Base-by-base conservation (phyloP, 1,284 basidiomycete species). In the Chondrostereum purpureum region DNA sequence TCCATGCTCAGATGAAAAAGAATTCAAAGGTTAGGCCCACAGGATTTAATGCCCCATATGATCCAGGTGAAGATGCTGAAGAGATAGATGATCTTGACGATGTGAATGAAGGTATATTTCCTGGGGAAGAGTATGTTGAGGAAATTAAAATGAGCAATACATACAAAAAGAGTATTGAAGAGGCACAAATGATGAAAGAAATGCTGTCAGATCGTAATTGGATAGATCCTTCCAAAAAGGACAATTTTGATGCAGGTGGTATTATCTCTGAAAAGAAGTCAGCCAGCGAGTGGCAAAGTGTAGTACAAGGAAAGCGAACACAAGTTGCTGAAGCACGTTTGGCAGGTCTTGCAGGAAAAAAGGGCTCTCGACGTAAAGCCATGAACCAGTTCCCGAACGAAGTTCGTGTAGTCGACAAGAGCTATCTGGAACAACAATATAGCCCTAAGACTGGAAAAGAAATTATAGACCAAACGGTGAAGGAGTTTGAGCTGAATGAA, bases 401-500 rank as follows among this genome's bases (percentile, higher is more conserved):
- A n/a, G n/a, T n/a, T n/a, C n/a, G n/a, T n/a, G n/a, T n/a, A n/a
- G n/a, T n/a, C n/a, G n/a, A n/a, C n/a, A n/a, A n/a, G n/a, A n/a
- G n/a, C n/a, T n/a, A n/a, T n/a, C n/a, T n/a, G n/a, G n/a, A n/a
- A n/a, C n/a, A n/a, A n/a, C n/a, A n/a, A n/a, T n/a, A n/a, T n/a
- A n/a, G n/a, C n/a, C n/a, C n/a, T n/a, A n/a, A n/a, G n/a, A n/a
- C n/a, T n/a, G n/a, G n/a, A n/a, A n/a, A n/a, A n/a, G n/a, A n/a
- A n/a, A n/a, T n/a, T n/a, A n/a, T n/a, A n/a, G n/a, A 48, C 3
- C n/a, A 42, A 13, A 31, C 50, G 45, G 43, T 47, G 1, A 19
- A 17, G 1, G 33, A 51, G 18, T 52, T 43, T 20, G 38, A 14
- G 5, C 36, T 58, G 2, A 61, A 60, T 36, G 16, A 12, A 11